Evolutionary conservation across 176 grass and related monocot species (phyloP), one percentile per base, ranked within the genome.

Genomic region (Carex parvula): DNA sequence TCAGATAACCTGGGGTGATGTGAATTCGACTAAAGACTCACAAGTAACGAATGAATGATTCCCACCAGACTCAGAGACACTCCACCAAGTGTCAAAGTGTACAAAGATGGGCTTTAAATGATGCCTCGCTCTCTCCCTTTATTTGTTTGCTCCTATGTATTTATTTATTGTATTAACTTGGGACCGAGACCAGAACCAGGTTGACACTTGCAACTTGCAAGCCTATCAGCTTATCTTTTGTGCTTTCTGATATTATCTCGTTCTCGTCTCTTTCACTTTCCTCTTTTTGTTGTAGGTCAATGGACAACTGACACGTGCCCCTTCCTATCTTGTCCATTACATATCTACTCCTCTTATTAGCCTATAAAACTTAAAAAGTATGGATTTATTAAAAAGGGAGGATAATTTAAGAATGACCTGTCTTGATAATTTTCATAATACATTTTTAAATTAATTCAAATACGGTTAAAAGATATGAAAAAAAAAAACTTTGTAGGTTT

Each of bases 71-170:
- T 11, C 46, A 50, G 46, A 9, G 44, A 70, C 42, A 7, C 42
- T 8, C 0, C 7, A 5, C 42, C 42, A 44, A 44, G 42, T 44
- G 42, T 8, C 5, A 39, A 39, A 6, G 37, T 39, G 37, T 39
- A 39, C 37, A 39, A 70, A 70, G 64, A 4, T 37, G 21, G 65
- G 44, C 66, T 39, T 70, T 70, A 70, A 70, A 50, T 50, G 46
- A 50, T 69, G 20, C 24, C 64, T 35, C 55, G 4, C 55, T 57
- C 55, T 3, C 55, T 58, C 14, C 21, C 46, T 79, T 79, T 57
- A 32, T 79, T 58, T 79, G 74, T 79, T 79, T 56, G n/a, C 74
- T 79, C 44, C 53, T 57, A 79, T 57, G 22, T 79, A 48, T 48
- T 48, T 48, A 48, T 48, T 50, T 48, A 48, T 48, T 11, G 2